Evolutionary conservation across 139 green algal species (phyloP).

Genomic region (Haematococcus lacustris): DNA sequence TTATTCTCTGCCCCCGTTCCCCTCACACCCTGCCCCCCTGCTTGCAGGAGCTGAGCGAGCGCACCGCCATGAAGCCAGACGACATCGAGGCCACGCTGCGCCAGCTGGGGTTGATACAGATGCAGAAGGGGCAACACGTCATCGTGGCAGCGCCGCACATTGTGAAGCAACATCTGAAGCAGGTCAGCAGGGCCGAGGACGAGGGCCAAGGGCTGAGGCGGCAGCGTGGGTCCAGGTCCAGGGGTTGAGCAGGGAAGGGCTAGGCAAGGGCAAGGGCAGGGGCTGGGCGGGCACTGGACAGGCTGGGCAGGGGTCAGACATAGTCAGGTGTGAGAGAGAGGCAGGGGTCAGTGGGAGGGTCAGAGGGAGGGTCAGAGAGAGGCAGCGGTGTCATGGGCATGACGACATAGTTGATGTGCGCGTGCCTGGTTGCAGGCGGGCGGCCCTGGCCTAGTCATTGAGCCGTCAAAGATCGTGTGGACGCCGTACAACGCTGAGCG

Average conservation of each 20-base stretch:
- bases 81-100: conserved; percentile 93
- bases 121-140: conserved; percentile 72
- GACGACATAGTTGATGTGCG: too few species aligned
- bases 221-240: neutral
- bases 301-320: neutral
- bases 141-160: conserved; percentile 50
- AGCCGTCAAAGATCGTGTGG: conserved; percentile 81
- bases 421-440: conserved; percentile 46
- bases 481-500: conserved; percentile 62
- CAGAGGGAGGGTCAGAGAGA: too few species aligned
- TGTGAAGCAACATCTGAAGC: conserved; percentile 67
- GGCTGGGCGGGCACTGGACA: neutral
- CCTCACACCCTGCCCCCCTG: too few species aligned
- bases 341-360: neutral
- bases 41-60: conserved; percentile 70
- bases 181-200: conserved; percentile 22
- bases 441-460: conserved; percentile 49
- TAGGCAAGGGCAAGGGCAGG: neutral
- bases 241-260: neutral
- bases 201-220: too few species aligned
- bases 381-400: too few species aligned
- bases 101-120: conserved; percentile 61
- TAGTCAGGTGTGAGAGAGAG: neutral
- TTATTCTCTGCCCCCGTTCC: too few species aligned
- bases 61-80: conserved; percentile 93